Percentiles rank a stretch among this genome's conserved stretches.
Conservation (phyloP, 805 yeast genomes). For the Torulaspora maleeae region DNA sequence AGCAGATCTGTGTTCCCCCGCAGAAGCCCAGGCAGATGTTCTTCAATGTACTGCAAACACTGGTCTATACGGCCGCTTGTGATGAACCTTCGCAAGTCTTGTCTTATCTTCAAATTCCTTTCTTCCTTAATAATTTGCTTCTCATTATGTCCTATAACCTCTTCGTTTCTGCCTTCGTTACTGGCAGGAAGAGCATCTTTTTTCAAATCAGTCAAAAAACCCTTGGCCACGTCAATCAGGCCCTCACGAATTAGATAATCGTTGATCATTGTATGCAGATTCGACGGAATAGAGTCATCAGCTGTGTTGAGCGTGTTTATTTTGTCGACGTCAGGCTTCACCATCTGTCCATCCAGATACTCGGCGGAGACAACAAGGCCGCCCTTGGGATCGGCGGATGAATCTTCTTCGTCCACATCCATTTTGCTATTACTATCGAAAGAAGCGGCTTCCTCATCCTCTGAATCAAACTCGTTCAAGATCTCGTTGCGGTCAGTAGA, state of each 20-base stretch:
- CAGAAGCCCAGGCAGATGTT: constrained; percentile 27
- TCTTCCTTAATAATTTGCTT: constrained; percentile 35
- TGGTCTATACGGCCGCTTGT: constrained; percentile 43
- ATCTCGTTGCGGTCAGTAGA: constrained; percentile 11
- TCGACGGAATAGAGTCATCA: constrained; percentile 29
- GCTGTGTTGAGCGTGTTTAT: constrained; percentile 24
- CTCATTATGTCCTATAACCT: constrained; percentile 30
- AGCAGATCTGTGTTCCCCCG: constrained; percentile 21
- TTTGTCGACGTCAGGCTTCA: constrained; percentile 21
- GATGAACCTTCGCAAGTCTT: constrained; percentile 42
- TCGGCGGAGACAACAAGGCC: constrained; percentile 14
- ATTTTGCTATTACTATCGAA: constrained; percentile 24
- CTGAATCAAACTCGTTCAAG: constrained; percentile 12
- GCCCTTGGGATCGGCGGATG: constrained; percentile 9
- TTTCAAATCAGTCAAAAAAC: constrained; percentile 45
- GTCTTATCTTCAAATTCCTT: constrained; percentile 40
- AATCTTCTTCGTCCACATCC: constrained; percentile 27
- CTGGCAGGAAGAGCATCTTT: constrained; percentile 26
- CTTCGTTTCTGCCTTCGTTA: constrained; percentile 16
- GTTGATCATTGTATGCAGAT: constrained; percentile 31
- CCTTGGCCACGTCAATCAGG: constrained; percentile 48
- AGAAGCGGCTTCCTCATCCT: constrained; percentile 13
- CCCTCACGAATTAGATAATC: constrained; percentile 58
- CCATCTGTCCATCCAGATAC: constrained; percentile 19
- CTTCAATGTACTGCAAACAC: constrained; percentile 38